Evolutionary conservation across 2,329 filamentous ascomycete species (phyloP), one percentile per base, ranked within the genome.

Genomic region (Neonectria faginata): DNA sequence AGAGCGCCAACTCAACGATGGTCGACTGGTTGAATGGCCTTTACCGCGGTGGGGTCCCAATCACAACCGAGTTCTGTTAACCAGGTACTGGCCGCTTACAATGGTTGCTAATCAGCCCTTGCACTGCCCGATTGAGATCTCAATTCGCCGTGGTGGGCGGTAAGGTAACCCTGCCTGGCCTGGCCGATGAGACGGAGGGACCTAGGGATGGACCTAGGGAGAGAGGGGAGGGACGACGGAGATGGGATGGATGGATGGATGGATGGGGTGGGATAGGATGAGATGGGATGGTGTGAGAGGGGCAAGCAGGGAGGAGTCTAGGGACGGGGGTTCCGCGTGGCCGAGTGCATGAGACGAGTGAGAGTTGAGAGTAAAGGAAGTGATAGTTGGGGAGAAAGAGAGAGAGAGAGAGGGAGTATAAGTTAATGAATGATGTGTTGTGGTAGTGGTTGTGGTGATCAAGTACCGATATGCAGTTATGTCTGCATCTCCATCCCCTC

Each of bases 71-170:
- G 51, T 10, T 10, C 22, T 27, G n/a, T 22, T 36, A 52, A 29
- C 53, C 25, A 25, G 25, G 25, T 25, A 25, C 25, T 25, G 25
- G 25, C 25, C 25, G 25, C 25, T 25, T 6, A 25, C 25, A 66
- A 72, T 64, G 68, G 67, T 61, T 73, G 69, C 69, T 73, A 71
- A 70, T 66, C 71, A 73, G 71, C 64, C 29, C 69, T 69, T 68
- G 63, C 57, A 65, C 61, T 71, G 60, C 70, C 65, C 64, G 66
- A 72, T 73, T 70, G 64, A 67, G 71, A 73, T 73, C 70, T 73
- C 68, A 66, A 59, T 62, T 69, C 70, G 69, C 57, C 51, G 57
- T 65, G 65, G 67, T 65, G 60, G 57, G 51, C 54, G 51, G 52
- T 41, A 53, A 54, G 51, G 52, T 33, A 53, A 44, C 54, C 59